Conservation (phyloP, 208 protist genomes). For the Entamoeba invadens region DNA sequence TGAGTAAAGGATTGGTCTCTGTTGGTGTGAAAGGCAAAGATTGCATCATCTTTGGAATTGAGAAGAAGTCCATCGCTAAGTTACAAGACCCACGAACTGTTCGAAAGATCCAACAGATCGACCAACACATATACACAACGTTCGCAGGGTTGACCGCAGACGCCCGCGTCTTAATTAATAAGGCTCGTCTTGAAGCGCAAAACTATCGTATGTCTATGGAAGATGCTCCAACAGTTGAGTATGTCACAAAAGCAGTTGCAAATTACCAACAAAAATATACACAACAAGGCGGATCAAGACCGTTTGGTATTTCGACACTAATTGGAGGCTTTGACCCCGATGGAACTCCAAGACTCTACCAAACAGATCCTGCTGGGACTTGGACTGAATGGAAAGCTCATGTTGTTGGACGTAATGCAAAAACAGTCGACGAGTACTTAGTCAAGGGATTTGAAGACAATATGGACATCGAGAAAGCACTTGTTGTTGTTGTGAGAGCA, state of each 20-base stretch:
- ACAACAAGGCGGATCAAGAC: conserved; percentile 85
- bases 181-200: conserved; percentile 90
- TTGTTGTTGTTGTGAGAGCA: background rate
- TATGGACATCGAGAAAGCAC: background rate
- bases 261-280: conserved; percentile 88
- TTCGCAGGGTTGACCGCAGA: conserved; percentile 93
- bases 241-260: conserved; percentile 88
- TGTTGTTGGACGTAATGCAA: conserved; percentile 22
- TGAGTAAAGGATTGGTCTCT: conserved; percentile 69
- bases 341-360: conserved; percentile 2
- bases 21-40: conserved; percentile 57
- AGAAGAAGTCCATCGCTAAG: conserved; percentile 88
- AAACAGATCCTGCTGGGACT: conserved; percentile 59
- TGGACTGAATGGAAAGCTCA: conserved; percentile 61
- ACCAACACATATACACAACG: conserved; percentile 86
- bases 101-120: conserved; percentile 88
- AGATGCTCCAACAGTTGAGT: conserved; percentile 81
- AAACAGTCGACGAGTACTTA: conserved; percentile 18
- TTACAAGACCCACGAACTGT: conserved; percentile 94
- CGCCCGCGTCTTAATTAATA: conserved; percentile 91
- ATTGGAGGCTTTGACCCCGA: conserved; percentile 46
- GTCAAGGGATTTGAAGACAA: conserved; percentile 11
- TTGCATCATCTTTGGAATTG: conserved; percentile 80
- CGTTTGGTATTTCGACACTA: conserved; percentile 95
- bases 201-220: conserved; percentile 83